These are phyloP conservation scores for Malassezia psittaci DNA, from an alignment of 1,284 basidiomycete species.

Conservation along the genomic window DNA sequence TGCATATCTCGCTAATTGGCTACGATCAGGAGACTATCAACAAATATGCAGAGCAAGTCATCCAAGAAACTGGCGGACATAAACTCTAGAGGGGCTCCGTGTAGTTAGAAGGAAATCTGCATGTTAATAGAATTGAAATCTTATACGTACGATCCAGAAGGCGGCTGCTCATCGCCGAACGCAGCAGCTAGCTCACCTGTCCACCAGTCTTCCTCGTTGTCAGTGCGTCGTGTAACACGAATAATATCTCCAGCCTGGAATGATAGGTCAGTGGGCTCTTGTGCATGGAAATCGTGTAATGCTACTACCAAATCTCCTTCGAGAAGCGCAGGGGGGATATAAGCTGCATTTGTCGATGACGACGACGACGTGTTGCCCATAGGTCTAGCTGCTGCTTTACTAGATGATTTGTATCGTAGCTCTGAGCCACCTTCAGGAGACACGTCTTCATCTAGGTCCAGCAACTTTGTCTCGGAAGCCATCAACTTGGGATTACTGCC, in stretches of 20 bases:
- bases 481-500: not conserved
- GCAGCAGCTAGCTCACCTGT: conserved; percentile 21
- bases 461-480: not conserved
- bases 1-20: conserved; percentile 71
- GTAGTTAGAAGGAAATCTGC: conserved; percentile 17
- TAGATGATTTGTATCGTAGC: not conserved
- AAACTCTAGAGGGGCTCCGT: conserved; percentile 42
- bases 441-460: not conserved
- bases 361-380: not conserved
- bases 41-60: not conserved
- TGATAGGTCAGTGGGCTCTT: conserved; percentile 32
- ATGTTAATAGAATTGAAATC: not conserved
- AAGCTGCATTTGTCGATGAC: not conserved
- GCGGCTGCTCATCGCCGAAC: conserved; percentile 3
- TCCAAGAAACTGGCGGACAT: conserved; percentile 53
- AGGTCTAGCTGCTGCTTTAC: not conserved
- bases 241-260: conserved; percentile 42
- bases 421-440: too few relatives aligned
- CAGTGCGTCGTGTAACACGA: conserved; percentile 31
- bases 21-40: conserved; percentile 39
- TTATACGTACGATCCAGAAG: not conserved
- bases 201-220: conserved; percentile 41
- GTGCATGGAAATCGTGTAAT: conserved; percentile 36
- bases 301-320: conserved; percentile 27
- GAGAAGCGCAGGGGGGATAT: conserved; percentile 2